Evolutionary conservation across 257 asterid species (phyloP), one percentile per base, ranked within the genome.

Genomic region (Solanum sejunctum): DNA sequence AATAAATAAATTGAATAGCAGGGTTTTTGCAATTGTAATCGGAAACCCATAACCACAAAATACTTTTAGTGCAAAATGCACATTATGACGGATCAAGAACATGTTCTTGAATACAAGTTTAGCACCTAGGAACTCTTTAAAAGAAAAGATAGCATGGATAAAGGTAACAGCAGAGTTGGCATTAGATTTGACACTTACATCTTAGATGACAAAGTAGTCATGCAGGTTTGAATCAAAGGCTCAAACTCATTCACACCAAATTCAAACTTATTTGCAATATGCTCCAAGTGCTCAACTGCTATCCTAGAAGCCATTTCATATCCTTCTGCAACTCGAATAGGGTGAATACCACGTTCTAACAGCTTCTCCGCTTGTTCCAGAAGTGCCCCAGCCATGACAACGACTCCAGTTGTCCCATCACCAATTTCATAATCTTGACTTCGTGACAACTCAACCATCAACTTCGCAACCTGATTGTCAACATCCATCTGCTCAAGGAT

Each of bases 351-450:
- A 10, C 96, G 95, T 45, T 96, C 98, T 85, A 96, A 85, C 15
- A 93, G 89, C 85, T 95, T 94, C 90, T 96, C 94, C 82, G 98
- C 96, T 88, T 96, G 97, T 80, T 94, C 98, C 12, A 96, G 89
- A 89, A 96, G 98, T 60, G 96, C 88, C 87, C 98, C 99, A n/a
- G 98, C 99, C 98, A 94, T 88, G 71, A 94, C 99, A 85, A 96
- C 98, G 54, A 96, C 98, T 75, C 98, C 98, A 57, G 98, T 96
- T 23, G 99, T 96, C 70, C 98, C 98, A 80, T 96, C 99, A 75
- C 99, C 98, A 81, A 96, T 94, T 87, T 96, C 96, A 87, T 96
- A 96, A 86, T 96, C 99, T 83, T 96, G 98, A 90, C 99, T 96
- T 58, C 89, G 84, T 52, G 99, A 96, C 89, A 93, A 77, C 81